These are phyloP conservation scores for Parathielavia appendiculata DNA, from an alignment of 495 filamentous ascomycete species.

Conservation along the genomic window DNA sequence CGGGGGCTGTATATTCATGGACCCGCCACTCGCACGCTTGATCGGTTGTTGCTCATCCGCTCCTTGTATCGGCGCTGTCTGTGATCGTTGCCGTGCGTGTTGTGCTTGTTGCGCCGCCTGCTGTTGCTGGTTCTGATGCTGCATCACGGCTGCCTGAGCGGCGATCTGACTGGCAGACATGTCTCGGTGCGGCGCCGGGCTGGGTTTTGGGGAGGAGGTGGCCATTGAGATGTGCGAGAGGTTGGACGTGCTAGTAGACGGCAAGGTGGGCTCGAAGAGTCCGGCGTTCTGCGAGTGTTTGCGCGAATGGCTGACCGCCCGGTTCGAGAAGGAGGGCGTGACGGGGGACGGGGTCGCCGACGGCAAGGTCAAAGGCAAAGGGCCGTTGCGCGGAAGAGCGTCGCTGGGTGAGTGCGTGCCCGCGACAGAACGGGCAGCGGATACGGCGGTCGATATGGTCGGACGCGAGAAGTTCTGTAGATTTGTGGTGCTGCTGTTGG, in stretches of 20 bases:
- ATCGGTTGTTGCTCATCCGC: conserved; percentile 31
- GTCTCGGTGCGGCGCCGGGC: conserved; percentile 45
- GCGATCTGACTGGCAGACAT: conserved; percentile 77
- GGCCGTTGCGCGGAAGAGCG: conserved; percentile 30
- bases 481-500: conserved; percentile 31
- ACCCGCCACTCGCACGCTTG: conserved; percentile 43
- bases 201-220: conserved; percentile 30
- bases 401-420: conserved; percentile 31
- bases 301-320: conserved; percentile 38
- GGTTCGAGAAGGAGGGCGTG: conserved; percentile 27
- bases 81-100: conserved; percentile 61
- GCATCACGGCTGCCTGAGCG: conserved; percentile 76
- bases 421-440: conserved; percentile 33
- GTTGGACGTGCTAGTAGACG: conserved; percentile 57
- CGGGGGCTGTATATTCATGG: conserved; percentile 54
- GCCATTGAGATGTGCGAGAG: conserved; percentile 44
- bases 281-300: conserved; percentile 71
- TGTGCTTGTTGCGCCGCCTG: conserved; percentile 51
- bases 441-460: conserved; percentile 36
- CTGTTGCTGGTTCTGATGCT: conserved; percentile 56
- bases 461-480: conserved; percentile 56
- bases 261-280: conserved; percentile 81
- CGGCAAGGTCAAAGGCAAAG: conserved; percentile 41
- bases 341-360: conserved; percentile 30
- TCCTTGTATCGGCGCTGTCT: conserved; percentile 53